Evolutionary conservation across 495 filamentous ascomycete species (phyloP).

Genomic region (Penicillium alfredii): DNA sequence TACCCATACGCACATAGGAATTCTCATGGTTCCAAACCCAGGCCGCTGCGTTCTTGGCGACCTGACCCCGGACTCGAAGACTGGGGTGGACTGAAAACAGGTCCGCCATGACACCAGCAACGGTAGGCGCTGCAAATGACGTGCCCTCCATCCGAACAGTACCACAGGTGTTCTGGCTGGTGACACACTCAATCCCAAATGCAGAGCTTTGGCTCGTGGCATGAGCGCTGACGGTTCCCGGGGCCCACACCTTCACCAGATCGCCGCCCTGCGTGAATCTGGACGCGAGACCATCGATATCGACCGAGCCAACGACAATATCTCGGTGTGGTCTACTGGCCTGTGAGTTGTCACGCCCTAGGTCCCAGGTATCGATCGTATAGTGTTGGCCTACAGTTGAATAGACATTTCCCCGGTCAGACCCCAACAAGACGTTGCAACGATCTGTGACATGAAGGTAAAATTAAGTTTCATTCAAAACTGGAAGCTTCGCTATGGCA

Average conservation of each 20-base stretch:
- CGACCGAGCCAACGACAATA: not conserved
- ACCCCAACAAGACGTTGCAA: too few species aligned
- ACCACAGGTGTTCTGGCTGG: not conserved
- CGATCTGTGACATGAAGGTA: too few species aligned
- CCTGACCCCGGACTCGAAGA: not conserved
- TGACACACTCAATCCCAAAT: not conserved
- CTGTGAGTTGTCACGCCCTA: too few species aligned
- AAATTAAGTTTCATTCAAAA: too few species aligned
- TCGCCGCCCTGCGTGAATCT: not conserved
- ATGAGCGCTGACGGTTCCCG: not conserved
- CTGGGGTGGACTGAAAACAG: not conserved
- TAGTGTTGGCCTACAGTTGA: too few species aligned
- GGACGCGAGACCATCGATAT: not conserved
- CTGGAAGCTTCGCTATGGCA: too few species aligned
- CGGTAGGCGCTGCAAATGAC: not conserved
- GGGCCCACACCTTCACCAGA: not conserved
- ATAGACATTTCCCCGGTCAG: too few species aligned
- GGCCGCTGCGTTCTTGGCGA: not conserved
- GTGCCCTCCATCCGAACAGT: not conserved
- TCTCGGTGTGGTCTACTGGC: too few species aligned
- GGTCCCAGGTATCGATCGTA: too few species aligned
- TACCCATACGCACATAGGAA: not conserved
- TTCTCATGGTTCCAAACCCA: not conserved
- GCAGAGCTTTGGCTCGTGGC: not conserved
- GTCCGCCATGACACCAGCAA: not conserved